Evolutionary conservation across 1,284 basidiomycete genomes (phyloP), one percentile per base, ranked within the genome.

Genomic region (Grifola frondosa): DNA sequence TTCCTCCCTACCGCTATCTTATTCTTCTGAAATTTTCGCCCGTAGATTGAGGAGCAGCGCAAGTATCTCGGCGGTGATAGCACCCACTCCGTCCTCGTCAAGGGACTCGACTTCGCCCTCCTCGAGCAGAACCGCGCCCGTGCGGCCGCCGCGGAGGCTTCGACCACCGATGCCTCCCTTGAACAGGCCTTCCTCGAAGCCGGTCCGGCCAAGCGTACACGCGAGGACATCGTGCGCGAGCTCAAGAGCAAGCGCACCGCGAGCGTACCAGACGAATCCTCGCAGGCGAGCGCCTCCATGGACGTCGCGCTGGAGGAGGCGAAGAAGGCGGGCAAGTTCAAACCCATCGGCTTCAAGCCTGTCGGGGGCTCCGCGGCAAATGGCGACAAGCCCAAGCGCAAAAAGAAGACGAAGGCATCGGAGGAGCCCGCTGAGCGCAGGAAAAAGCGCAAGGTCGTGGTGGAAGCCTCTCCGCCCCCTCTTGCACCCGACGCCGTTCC

Each of bases 31-130:
- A 29, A 42, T 44, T 39, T 31, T 20, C 26, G 13, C 16, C 20
- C 44, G n/a, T 44, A 90, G 82, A 68, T 93, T 13, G 88, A 91
- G 41, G 76, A 82, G 44, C 80, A 91, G 60, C 77, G 91, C 32
- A 74, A 74, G 33, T 92, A 91, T 62, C 77, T 95, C 2, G 92
- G 92, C n/a, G 91, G 91, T 25, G 91, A 96, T 63, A 80, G 81
- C 30, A 78, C 84, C 41, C 90, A 95, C 62, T 84, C 88, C 3
- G 80, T 94, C 34, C 78, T 94, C 4, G 90, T 94, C 30, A 95
- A 92, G 57, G 90, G 93, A n/a, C 80, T 97, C 24, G 93, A 97
- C 60, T 80, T 85, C 60, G 84, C 90, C 0, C 75, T 96, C 4
- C 71, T 97, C 7, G 88, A 92, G 55, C 86, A 91, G 57, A 84